Conservation (phyloP, 2,329 filamentous ascomycete species). For the Metarhizium brunneum region DNA sequence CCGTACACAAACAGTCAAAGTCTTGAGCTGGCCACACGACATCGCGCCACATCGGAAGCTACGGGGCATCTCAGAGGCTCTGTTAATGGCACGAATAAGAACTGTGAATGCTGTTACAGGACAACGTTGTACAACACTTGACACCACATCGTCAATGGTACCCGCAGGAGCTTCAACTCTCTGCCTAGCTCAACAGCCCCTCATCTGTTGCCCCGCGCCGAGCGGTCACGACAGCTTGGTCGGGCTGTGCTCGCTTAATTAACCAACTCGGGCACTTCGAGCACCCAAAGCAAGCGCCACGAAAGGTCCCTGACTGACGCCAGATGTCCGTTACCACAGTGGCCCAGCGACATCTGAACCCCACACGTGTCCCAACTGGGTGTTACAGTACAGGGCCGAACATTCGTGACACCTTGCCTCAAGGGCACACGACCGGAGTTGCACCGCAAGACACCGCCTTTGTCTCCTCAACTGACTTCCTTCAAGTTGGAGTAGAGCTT, state of each 20-base stretch:
- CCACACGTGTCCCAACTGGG: background rate
- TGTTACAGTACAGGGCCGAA: background rate
- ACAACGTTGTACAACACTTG: background rate
- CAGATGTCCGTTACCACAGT: no score
- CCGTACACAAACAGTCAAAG: background rate
- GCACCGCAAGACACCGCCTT: background rate
- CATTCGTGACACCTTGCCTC: constrained; percentile 25
- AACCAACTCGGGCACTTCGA: background rate
- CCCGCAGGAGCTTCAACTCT: background rate
- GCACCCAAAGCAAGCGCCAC: background rate
- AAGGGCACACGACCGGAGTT: constrained; percentile 17
- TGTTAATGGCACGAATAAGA: no score
- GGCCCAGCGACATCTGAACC: background rate
- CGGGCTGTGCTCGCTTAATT: constrained; percentile 3
- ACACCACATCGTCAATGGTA: background rate
- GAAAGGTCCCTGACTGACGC: background rate
- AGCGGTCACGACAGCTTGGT: no score
- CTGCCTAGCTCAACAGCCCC: background rate
- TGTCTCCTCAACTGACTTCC: constrained; percentile 5
- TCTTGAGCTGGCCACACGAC: background rate
- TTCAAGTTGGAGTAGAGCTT: constrained; percentile 1
- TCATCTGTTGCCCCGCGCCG: background rate
- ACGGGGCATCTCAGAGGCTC: no score
- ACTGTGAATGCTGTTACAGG: no score
- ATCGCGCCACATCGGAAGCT: no score